Evolutionary conservation across 129 eudicot species (phyloP).

Genomic region (Flaveria linearis): DNA sequence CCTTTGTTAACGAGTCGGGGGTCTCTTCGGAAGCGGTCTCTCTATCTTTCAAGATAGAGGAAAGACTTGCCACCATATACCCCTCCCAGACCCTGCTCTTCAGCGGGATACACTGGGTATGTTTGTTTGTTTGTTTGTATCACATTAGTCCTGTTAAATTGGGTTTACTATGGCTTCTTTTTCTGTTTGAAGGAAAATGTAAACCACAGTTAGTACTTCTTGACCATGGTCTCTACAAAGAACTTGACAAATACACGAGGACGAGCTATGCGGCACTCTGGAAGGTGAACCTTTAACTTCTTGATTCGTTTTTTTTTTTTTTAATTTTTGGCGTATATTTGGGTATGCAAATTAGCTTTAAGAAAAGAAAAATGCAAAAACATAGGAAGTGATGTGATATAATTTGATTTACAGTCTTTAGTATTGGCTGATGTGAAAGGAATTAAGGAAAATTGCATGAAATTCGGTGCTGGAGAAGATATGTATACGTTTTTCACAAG

Average conservation of each 20-base stretch:
- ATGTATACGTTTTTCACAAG: slow-evolving; percentile 84
- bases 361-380: slow-evolving; percentile 4
- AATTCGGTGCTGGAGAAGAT: slow-evolving; percentile 94
- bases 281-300: slow-evolving; percentile 56
- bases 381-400: not conserved
- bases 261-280: slow-evolving; percentile 85
- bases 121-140: too few relatives aligned
- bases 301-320: not conserved
- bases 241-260: slow-evolving; percentile 70
- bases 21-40: too few relatives aligned
- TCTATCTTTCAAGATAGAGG: too few relatives aligned
- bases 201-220: slow-evolving; percentile 84
- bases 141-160: slow-evolving; percentile 11
- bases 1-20: too few relatives aligned
- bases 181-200: slow-evolving; percentile 53
- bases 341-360: not conserved
- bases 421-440: slow-evolving; percentile 79
- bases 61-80: too few relatives aligned
- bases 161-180: not conserved
- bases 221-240: slow-evolving; percentile 98
- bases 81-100: too few relatives aligned
- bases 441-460: slow-evolving; percentile 75
- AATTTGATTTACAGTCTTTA: slow-evolving; percentile 54
- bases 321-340: not conserved
- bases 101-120: too few relatives aligned